phyloP scores from a whole-genome alignment of 257 asterid species.

The Dorcoceras hygrometricum region DNA sequence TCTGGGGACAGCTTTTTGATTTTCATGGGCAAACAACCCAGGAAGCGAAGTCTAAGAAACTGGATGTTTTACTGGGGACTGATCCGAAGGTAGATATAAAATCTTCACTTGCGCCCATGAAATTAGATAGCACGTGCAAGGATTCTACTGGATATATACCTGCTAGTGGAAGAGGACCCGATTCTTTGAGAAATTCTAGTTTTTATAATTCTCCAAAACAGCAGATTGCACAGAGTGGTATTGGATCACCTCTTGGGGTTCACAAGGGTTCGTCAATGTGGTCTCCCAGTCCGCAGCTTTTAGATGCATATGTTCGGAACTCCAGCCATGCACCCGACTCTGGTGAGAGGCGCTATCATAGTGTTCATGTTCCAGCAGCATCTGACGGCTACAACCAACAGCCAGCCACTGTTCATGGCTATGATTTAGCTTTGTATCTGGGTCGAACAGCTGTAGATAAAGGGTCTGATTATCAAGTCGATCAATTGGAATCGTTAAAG shows the following conservation, averaged over 20 bases:
- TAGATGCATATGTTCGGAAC: constrained; percentile 46
- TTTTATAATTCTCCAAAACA: constrained; percentile 49
- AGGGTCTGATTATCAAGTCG: constrained; percentile 32
- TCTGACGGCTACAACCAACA: constrained; percentile 64
- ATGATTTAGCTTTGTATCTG: constrained; percentile 55
- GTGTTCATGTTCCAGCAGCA: constrained; percentile 73
- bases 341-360: constrained; percentile 79
- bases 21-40: constrained; percentile 64
- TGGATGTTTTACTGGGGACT: constrained; percentile 64
- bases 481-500: constrained; percentile 34
- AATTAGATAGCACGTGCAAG: constrained; percentile 44
- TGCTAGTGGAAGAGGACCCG: constrained; percentile 52
- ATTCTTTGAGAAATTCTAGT: constrained; percentile 44
- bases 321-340: constrained; percentile 44
- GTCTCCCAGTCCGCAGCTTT: constrained; percentile 42
- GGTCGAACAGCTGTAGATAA: constrained; percentile 34
- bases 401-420: constrained; percentile 89
- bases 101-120: constrained; percentile 48
- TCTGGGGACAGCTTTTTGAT: constrained; percentile 96
- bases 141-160: constrained; percentile 53
- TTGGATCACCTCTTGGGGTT: constrained; percentile 53
- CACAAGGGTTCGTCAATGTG: constrained; percentile 41
- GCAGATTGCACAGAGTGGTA: constrained; percentile 42
- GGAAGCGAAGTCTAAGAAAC: constrained; percentile 73
- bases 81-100: constrained; percentile 49